Base-by-base conservation (phyloP, 2,329 filamentous ascomycete species). In the Claviceps purpurea region DNA sequence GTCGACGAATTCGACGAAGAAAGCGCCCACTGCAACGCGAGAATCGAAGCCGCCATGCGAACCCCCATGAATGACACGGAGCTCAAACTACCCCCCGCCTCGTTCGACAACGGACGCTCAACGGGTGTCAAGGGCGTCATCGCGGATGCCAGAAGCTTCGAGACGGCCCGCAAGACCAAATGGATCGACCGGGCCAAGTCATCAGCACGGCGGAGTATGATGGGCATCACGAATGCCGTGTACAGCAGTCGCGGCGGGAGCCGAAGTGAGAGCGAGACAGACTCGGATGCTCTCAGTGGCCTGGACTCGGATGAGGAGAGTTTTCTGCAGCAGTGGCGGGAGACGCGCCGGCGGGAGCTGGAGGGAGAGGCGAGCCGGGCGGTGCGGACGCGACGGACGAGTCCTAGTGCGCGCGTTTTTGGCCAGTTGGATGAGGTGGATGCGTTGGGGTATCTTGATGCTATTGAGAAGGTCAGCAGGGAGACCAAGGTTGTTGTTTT, bases 381-480 rank as follows among this genome's bases (percentile, higher is more conserved):
- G 58, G 74, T 81, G 48, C 76, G 77, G 56, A 85, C 75, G 56
- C 75, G 85, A 61, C 80, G 83, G 61, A 84, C 81, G 50, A 91
- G 84, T 65, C 88, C 89, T 1, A 89, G 84, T 60, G 79, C 85
- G 57, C 75, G 87, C 57, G 75, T 84, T 53, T 97, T 86, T 64
- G 93, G 93, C 22, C 79, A 77, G 13, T 72, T 97, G 56, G 85
- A 90, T 56, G 78, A 81, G 54, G 93, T 97, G 1, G 90, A 97
- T 72, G 91, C 89, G 7, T 74, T 85, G 57, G 93, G 90, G 18
- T 98, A 95, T 62, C 77, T 98, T n/a, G 90, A 97, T 67, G 90
- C 91, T 52, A 89, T 97, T 59, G 93, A 98, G 71, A 93, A 89
- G 69, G 88, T 91, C 4, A 76, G 82, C 41, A 70, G 82, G 47